Evolutionary conservation across 805 yeast genomes (phyloP).

Genomic region (Lachancea fermentati): DNA sequence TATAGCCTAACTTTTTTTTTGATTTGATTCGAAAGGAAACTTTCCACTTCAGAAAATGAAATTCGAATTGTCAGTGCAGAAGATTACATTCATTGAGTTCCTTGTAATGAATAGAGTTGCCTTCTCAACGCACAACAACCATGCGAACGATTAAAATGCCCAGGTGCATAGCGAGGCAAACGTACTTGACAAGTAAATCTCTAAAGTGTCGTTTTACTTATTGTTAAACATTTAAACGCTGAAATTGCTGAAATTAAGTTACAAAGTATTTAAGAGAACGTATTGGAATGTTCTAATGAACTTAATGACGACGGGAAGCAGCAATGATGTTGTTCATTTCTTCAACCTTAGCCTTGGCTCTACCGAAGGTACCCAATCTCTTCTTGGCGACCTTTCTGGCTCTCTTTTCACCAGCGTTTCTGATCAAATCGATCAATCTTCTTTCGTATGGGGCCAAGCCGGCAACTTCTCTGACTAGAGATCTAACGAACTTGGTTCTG

Average conservation of each 20-base stretch:
- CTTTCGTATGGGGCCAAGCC: conserved; percentile 99
- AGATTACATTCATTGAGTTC: too few relatives aligned
- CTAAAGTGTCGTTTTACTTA: neutral
- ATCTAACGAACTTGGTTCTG: conserved; percentile 94
- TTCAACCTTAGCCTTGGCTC: conserved; percentile 99
- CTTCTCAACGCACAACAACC: too few relatives aligned
- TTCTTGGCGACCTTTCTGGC: conserved; percentile 99
- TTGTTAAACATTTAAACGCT: neutral
- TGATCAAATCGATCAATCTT: conserved; percentile 97
- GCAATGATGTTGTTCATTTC: conserved; percentile 95
- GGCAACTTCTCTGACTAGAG: conserved; percentile 91
- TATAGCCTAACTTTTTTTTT: too few relatives aligned
- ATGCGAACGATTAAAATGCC: too few relatives aligned
- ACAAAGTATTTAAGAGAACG: conserved; percentile 12
- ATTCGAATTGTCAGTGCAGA: too few relatives aligned
- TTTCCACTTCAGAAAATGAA: too few relatives aligned
- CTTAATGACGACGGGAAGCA: conserved; percentile 91
- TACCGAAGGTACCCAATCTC: conserved; percentile 99
- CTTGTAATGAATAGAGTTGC: too few relatives aligned
- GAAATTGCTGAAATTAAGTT: conserved; percentile 8
- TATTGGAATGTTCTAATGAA: conserved; percentile 9
- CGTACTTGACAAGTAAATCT: neutral
- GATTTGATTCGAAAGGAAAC: too few relatives aligned
- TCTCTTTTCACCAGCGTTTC: conserved; percentile 99
- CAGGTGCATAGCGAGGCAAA: too few relatives aligned